Evolutionary conservation across 331 rosid genomes (phyloP), one percentile per base, ranked within the genome.

Genomic region (Rhamnella rubrinervis): DNA sequence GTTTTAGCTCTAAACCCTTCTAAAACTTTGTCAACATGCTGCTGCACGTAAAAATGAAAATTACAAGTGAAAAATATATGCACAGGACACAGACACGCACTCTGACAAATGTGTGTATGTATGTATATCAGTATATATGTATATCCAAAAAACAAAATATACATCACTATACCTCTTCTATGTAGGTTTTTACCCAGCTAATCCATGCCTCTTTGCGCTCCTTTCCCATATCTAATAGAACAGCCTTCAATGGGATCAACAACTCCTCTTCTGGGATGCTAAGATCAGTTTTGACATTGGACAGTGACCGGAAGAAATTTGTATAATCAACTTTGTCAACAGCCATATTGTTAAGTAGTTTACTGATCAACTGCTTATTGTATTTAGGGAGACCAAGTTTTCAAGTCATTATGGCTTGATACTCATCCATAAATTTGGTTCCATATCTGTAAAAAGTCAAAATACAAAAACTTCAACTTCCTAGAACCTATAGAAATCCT

Each of bases 311-410:
- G 61, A 93, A 93, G 85, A 93, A 91, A 76, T 91, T 91, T 71
- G 98, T 93, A 78, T 93, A 88, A 84, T 93, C 98, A 51, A 93
- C 97, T 80, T 93, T 93, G 82, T 91, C 99, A 71, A 95, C 88
- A 55, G 99, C 96, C 99, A 95, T 84, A 76, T 95, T 89, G 70
- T 74, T 89, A 23, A 95, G 93, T 70, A 95, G 99, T 80, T 86
- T 91, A 72, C 86, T 71, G 63, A 95, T 93, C 83, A 93, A 74
- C 86, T 87, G 96, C 70, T 91, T 93, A 52, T 85, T 89, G 81
- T 93, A 93, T 82, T 91, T 93, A 5, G 91, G 88, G 62, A 93
- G 92, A 76, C 98, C 97, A 66, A 93, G 92, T 80, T 93, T 93
- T 84, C 81, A 83, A 46, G 96, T 93, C 98, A 93, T 93, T 81